These are phyloP conservation scores for Entomortierella parvispora DNA, from an alignment of 192 early-diverging fungal species.

Conservation along the genomic window DNA sequence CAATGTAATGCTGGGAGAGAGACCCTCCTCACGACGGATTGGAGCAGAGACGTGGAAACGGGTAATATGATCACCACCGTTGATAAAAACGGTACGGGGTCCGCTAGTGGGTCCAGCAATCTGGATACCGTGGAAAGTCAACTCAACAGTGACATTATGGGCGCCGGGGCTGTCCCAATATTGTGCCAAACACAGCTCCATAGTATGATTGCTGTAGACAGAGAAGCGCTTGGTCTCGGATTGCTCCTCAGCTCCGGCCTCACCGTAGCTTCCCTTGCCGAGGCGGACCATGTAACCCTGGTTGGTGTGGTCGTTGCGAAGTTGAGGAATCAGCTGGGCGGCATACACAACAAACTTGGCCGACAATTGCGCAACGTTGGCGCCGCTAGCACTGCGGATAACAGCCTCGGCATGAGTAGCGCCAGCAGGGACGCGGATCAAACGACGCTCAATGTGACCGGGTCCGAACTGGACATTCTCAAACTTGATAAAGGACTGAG, in stretches of 20 bases:
- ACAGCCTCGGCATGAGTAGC: slow-evolving; percentile 78
- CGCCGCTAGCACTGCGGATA: slow-evolving; percentile 24
- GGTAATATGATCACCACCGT: slow-evolving; percentile 61
- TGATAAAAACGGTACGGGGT: slow-evolving; percentile 48
- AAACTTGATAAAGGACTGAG: slow-evolving; percentile 62
- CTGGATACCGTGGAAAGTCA: slow-evolving; percentile 86
- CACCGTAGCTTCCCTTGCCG: slow-evolving; percentile 68
- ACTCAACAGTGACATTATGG: slow-evolving; percentile 72
- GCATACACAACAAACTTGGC: slow-evolving; percentile 53
- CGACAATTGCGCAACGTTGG: slow-evolving; percentile 12
- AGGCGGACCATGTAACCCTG: slow-evolving; percentile 65
- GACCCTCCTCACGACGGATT: slow-evolving; percentile 76
- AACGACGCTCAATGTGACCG: slow-evolving; percentile 82
- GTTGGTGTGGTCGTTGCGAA: slow-evolving; percentile 70
- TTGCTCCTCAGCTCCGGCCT: slow-evolving; percentile 67
- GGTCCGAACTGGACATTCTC: slow-evolving; percentile 72
- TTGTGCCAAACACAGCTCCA: slow-evolving; percentile 87
- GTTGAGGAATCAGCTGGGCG: slow-evolving; percentile 79
- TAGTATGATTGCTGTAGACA: slow-evolving; percentile 74
- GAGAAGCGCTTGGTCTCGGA: slow-evolving; percentile 62
- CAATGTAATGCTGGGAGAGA: slow-evolving; percentile 62
- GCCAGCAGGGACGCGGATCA: slow-evolving; percentile 83
- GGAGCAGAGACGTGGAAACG: slow-evolving; percentile 78
- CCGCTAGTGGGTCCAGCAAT: slow-evolving; percentile 57
- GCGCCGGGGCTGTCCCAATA: slow-evolving; percentile 87